Base-by-base conservation (phyloP, 2,329 filamentous ascomycete species). In the Alternaria sp. region DNA sequence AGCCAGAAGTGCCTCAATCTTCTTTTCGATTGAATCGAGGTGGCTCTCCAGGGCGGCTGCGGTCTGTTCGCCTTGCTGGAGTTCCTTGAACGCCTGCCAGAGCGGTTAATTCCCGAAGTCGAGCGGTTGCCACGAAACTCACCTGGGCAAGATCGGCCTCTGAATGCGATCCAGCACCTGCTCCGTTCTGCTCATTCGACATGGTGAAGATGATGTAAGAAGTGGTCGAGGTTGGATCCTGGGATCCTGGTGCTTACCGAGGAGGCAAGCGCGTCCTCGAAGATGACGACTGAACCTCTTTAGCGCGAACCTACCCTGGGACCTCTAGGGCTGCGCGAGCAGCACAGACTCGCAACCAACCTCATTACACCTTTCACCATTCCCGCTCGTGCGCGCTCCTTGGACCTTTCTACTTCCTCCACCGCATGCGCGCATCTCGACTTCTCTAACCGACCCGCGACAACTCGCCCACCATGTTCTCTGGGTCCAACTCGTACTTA, bases 401-500 rank as follows among this genome's bases (percentile, higher is more conserved):
- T 60, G 31, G 60, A 51, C 50, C 56, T 54, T 61, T 48, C 31
- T 60, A 54, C 44, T 56, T 54, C 54, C 23, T 24, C 54, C 24
- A n/a, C 56, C 62, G 63, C 62, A 72, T 73, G 69, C 64, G 66
- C 61, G 59, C 56, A 58, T 62, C 55, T 26, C 40, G 40, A 54
- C 37, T 55, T 51, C 53, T 52, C 50, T 54, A 59, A 61, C 61
- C 62, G 56, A 65, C 62, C 56, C 62, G 66, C 66, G 68, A 64
- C 28, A 58, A 42, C 60, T 61, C 62, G 63, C 61, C 59, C 71
- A 75, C 73, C 80, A 97, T 97, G 94, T 98, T 92, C 82, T 95
- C 92, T 67, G 92, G 90, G 77, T 91, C 92, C 67, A 96, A 91
- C 82, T 89, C 91, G 65, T 97, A 89, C 79, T 81, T 96, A 72